Base-by-base conservation (phyloP, 306 rosid genomes). In the Notholithocarpus densiflorus region DNA sequence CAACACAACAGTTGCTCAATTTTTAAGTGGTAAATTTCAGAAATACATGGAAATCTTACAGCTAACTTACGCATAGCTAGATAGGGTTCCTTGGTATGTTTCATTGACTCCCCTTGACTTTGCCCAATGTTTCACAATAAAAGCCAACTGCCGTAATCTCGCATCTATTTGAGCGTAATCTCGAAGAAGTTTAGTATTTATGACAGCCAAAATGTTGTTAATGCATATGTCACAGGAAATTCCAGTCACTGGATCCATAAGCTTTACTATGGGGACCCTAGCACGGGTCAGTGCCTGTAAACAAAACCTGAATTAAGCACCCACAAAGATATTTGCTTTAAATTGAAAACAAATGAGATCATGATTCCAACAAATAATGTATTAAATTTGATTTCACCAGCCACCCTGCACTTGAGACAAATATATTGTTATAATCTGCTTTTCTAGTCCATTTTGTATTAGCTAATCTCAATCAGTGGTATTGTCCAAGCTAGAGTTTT, bases 191-290 rank as follows among this genome's bases (percentile, higher is more conserved):
- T 86, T 95, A 55, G 99, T 92, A 79, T 95, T 95, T 70, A 89
- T 90, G 80, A 95, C 99, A 68, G 99, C 99, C 81, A 95, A 87
- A 81, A 92, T 89, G 80, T 95, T 95, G 86, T 95, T 95, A 84
- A 95, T 86, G 88, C 99, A 95, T 82, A 95, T 91, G 88, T 95
- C 99, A 74, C 99, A 95, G 26, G 97, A 95, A 73, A 95, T 85
- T 84, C 90, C 97, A 45, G 97, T 95, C 75, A 71, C 91, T 21
- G 98, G 98, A 83, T 95, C 99, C 96, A 84, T 87, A 62, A 95
- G 99, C 93, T 95, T 95, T 70, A 95, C 97, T 75, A 95, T 95
- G 4, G 99, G 99, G 84, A 95, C 99, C 81, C 99, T 88, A 70
- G 99, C 99, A 70, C 91, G 93, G 7, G 98, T 95, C 88, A 95